phyloP scores from a whole-genome alignment of 1,284 basidiomycete genomes.

The Porogramme epimiltina region DNA sequence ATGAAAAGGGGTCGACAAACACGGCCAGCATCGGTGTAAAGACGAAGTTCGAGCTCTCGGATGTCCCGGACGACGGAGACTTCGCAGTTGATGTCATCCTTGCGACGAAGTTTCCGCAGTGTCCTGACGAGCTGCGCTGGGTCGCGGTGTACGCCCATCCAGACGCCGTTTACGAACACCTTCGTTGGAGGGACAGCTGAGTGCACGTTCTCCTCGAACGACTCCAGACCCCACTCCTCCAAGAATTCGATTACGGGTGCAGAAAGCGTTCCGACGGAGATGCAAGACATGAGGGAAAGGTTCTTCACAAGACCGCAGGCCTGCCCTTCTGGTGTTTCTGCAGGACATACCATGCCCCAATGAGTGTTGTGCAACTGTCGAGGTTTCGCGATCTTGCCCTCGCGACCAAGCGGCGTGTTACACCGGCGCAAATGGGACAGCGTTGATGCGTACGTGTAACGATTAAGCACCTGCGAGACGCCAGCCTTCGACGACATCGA shows the following conservation, averaged over 20 bases:
- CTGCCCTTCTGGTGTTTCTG: conserved; percentile 99
- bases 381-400: conserved; percentile 99
- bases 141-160: conserved; percentile 99
- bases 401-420: conserved; percentile 97
- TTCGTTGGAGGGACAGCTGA: conserved; percentile 87
- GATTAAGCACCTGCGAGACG: conserved; percentile 98
- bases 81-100: conserved; percentile 95
- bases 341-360: conserved; percentile 99
- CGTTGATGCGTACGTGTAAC: conserved; percentile 98
- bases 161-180: conserved; percentile 99
- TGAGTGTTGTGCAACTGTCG: conserved; percentile 99
- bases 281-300: conserved; percentile 95
- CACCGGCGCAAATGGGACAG: conserved; percentile 97
- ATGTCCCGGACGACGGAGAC: conserved; percentile 98
- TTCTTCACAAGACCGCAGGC: conserved; percentile 99
- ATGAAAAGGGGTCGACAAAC: conserved; percentile 97
- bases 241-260: conserved; percentile 98
- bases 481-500: conserved; percentile 97
- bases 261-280: conserved; percentile 96
- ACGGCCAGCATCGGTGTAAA: conserved; percentile 97
- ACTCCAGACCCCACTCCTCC: conserved; percentile 97
- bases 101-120: conserved; percentile 89
- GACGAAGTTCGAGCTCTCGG: conserved; percentile 89
- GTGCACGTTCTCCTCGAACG: conserved; percentile 87
- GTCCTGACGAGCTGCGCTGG: conserved; percentile 92